These are phyloP conservation scores for Lagenidium giganteum DNA, from an alignment of 352 stramenopile genomes.

Conservation along the genomic window DNA sequence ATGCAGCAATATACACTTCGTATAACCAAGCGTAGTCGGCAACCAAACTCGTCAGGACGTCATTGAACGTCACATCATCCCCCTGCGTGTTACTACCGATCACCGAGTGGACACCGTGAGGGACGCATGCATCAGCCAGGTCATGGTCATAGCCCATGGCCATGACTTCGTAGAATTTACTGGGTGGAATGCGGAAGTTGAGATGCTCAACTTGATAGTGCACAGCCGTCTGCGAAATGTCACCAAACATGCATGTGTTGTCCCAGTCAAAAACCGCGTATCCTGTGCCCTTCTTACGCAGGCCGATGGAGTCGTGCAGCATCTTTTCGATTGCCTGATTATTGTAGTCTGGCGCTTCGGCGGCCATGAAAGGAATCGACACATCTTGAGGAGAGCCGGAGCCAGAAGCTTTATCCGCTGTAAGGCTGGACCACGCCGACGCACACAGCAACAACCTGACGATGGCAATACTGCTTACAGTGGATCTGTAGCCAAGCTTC, in stretches of 20 bases:
- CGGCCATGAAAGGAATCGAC: conserved; percentile 28
- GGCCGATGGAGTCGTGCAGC: conserved; percentile 21
- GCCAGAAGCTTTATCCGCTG: too few relatives aligned
- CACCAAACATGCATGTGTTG: conserved; percentile 53
- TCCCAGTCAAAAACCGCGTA: conserved; percentile 56
- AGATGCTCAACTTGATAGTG: conserved; percentile 45
- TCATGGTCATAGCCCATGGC: conserved; percentile 38
- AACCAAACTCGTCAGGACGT: too few relatives aligned
- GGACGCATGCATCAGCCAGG: conserved; percentile 33
- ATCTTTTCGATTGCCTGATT: conserved; percentile 30
- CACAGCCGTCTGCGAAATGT: conserved; percentile 52
- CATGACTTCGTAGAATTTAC: conserved; percentile 30
- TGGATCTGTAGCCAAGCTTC: too few relatives aligned
- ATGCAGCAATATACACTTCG: too few relatives aligned
- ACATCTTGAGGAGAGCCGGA: too few relatives aligned
- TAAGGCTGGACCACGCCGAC: too few relatives aligned
- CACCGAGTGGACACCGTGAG: conserved; percentile 31
- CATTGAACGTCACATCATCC: conserved; percentile 37
- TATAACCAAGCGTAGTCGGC: too few relatives aligned
- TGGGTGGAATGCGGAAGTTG: conserved; percentile 33
- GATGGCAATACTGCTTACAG: too few relatives aligned
- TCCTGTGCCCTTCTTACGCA: conserved; percentile 23
- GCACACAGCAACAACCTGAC: too few relatives aligned
- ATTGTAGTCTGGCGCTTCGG: conserved; percentile 47
- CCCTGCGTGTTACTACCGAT: conserved; percentile 34